A percentile compares a stretch with the other conserved stretches of the same genome.
Conservation (phyloP, 1,284 basidiomycete genomes). For the Xerocomus nothofagi region DNA sequence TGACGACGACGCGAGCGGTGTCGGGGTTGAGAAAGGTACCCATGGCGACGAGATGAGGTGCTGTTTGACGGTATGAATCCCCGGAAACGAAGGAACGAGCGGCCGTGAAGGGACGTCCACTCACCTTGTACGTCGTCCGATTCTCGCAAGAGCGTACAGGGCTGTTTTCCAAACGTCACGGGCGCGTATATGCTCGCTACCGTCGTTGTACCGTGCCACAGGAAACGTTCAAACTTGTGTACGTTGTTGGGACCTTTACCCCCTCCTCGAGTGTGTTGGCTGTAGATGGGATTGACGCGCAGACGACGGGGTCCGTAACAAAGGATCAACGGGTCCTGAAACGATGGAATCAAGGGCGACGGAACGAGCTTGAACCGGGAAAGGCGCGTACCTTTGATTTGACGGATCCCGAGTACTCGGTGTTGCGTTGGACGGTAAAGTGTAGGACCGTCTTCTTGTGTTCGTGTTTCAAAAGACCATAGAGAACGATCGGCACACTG, state of each 20-base stretch:
- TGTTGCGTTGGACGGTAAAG: conserved; percentile 93
- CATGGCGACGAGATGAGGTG: conserved; percentile 85
- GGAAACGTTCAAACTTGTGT: conserved; percentile 95
- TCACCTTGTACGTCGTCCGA: conserved; percentile 61
- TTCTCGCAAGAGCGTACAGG: conserved; percentile 74
- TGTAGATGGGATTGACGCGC: conserved; percentile 85
- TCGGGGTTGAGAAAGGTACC: conserved; percentile 89
- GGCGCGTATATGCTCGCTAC: conserved; percentile 91
- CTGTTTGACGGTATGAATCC: no score
- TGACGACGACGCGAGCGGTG: conserved; percentile 89
- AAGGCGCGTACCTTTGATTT: conserved; percentile 74
- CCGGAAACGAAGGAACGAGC: no score
- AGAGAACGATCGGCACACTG: conserved; percentile 66
- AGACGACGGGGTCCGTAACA: conserved; percentile 89
- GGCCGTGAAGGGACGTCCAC: conserved; percentile 1
- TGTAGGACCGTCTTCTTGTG: conserved; percentile 95
- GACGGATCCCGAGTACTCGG: conserved; percentile 88
- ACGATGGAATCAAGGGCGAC: no score
- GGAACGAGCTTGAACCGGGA: no score
- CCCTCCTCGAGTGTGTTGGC: conserved; percentile 88
- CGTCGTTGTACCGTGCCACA: conserved; percentile 78
- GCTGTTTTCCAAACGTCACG: conserved; percentile 84
- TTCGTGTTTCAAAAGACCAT: conserved; percentile 90
- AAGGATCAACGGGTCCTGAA: conserved; percentile 82
- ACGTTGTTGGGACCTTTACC: conserved; percentile 93